phyloP scores from a whole-genome alignment of 106 monocot species.

The Dendrobium chrysotoxum region DNA sequence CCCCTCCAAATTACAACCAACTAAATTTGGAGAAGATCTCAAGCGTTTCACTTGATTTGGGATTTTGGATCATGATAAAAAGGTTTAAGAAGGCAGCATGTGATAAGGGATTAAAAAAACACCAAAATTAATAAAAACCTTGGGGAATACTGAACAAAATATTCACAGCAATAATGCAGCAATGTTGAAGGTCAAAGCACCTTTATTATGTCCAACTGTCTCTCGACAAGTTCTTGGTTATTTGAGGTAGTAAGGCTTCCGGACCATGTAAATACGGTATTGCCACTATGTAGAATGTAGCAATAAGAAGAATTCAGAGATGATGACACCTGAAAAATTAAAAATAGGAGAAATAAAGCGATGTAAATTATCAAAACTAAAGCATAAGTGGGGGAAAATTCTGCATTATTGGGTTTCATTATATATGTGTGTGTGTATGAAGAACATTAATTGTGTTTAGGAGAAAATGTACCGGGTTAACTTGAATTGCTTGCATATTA shows the following conservation, averaged over 20 bases:
- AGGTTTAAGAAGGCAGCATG: neutral
- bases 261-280: constrained; percentile 85
- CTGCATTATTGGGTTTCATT: neutral
- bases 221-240: constrained; percentile 90
- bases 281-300: constrained; percentile 83
- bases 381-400: neutral
- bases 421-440: neutral
- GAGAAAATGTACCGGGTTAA: constrained; percentile 40
- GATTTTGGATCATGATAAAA: neutral
- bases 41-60: neutral
- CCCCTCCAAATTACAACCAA: neutral
- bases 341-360: neutral
- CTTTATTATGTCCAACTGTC: constrained; percentile 94
- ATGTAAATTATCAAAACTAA: constrained; percentile 1
- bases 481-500: constrained; percentile 79
- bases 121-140: neutral
- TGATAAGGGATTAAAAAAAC: neutral
- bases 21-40: neutral
- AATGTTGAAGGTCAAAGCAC: constrained; percentile 24
- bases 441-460: neutral
- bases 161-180: neutral
- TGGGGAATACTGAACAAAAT: neutral
- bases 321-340: constrained; percentile 66
- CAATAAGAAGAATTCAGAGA: constrained; percentile 97
- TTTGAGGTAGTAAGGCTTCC: constrained; percentile 65